Evolutionary conservation across 1,284 basidiomycete species (phyloP), one percentile per base, ranked within the genome.

Genomic region (Austroboletus novae-zelandiae): DNA sequence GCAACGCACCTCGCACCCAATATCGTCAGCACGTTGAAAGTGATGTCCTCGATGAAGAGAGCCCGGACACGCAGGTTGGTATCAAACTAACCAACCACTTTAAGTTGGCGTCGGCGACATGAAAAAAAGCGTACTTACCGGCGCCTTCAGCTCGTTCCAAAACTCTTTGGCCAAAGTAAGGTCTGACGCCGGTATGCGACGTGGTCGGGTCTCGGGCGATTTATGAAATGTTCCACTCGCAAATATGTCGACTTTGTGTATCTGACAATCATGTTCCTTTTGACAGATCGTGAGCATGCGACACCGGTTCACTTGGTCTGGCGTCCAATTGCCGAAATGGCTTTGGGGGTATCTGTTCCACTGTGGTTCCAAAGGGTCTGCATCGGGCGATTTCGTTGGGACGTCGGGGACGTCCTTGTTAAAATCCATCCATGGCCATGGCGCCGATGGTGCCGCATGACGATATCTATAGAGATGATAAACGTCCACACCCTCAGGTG

Each of bases 281-380:
- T 50, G n/a, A 40, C 60, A 61, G 7, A 61, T 63, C 15, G 56
- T 43, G 30, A 74, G 51, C 55, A 76, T 62, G 35, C 64, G 66
- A 48, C 76, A 79, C 42, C 71, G 65, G 0, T 50, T 9, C 10
- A 79, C 72, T 54, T 79, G 78, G 6, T 57, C 56, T 8, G 53
- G 54, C 0, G 75, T 79, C 80, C 79, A 80, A 53, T 80, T 81
- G 25, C 73, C 76, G 46, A 78, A 81, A 20, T 67, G 64, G 5
- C 74, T 75, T 45, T 77, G 71, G 13, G 79, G 79, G 50, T 81
- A 81, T 8, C 17, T 35, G 2, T 2, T 43, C 68, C 69, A 72
- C 25, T 27, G 25, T 7, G 23, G 44, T 17, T 44, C 34, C 25
- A 9, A 27, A 15, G 36, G 36, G n/a, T 40, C 2, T 13, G 23